Evolutionary conservation across 106 monocot species (phyloP), one percentile per base, ranked within the genome.

Genomic region (Dioscorea alata): DNA sequence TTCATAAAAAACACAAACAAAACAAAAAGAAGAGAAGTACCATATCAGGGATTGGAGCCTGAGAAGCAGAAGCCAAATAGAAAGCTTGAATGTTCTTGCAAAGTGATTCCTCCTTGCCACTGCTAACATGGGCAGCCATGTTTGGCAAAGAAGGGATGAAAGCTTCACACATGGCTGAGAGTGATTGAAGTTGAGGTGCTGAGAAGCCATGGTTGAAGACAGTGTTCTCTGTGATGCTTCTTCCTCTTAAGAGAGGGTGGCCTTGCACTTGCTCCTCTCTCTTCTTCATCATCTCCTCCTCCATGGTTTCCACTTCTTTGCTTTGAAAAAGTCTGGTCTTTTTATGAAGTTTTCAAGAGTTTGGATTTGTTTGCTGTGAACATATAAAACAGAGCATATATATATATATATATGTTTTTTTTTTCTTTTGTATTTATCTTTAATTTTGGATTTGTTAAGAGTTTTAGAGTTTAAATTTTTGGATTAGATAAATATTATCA

Each of bases 101-200:
- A 23, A 73, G 87, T 15, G 79, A 76, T 17, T 77, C 68, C 59
- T 77, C 69, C 72, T 74, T 83, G 28, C 80, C 83, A 50, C 56
- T 70, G 50, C 63, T 62, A 16, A 54, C 24, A 68, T 49, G 65
- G 75, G 50, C 0, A 12, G 61, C 61, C 13, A 84, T 86, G 23
- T 48, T 23, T 0, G 76, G 59, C 5, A 88, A 65, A 12, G 87
- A 66, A 8, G 94, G 94, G 2, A 92, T 73, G 68, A 92, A 65
- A 56, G 85, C 74, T 49, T 82, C 92, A 24, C 92, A 92, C 54
- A 92, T 73, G 76, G 92, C 82, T 18, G 88, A 71, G 57, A 92
- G 70, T 0, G 75, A 57, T 57, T 71, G 23, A 69, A 92, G 78
- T 74, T 88, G 77, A 20, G 72, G 35, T 17, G 61, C 23, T 0